Evolutionary conservation across 2,329 filamentous ascomycete species (phyloP).

Genomic region (Fusarium sp.): DNA sequence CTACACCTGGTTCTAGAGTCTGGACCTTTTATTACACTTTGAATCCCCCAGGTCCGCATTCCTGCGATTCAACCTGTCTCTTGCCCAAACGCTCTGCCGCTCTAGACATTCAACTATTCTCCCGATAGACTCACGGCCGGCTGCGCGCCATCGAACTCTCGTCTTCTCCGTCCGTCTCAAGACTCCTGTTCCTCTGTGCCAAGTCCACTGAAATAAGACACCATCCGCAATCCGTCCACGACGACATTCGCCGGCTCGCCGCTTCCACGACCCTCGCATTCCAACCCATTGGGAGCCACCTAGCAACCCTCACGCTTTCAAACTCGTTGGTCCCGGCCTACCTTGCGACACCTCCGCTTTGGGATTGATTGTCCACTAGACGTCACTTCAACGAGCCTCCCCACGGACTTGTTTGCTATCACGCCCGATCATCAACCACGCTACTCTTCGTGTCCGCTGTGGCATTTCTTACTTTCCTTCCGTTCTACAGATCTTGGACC

Average conservation of each 20-base stretch:
- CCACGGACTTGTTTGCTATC: slow-evolving; percentile 20
- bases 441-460: slow-evolving; percentile 25
- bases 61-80: slow-evolving; percentile 38
- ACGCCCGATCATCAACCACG: slow-evolving; percentile 29
- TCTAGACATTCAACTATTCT: slow-evolving; percentile 20
- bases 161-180: slow-evolving; percentile 27
- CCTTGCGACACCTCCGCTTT: slow-evolving; percentile 42
- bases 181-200: slow-evolving; percentile 25
- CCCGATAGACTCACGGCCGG: slow-evolving; percentile 43
- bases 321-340: slow-evolving; percentile 35
- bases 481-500: slow-evolving; percentile 25
- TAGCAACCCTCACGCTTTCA: slow-evolving; percentile 33
- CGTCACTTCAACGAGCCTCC: slow-evolving; percentile 37
- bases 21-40: slow-evolving; percentile 48
- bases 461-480: slow-evolving; percentile 27
- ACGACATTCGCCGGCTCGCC: slow-evolving; percentile 42
- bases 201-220: slow-evolving; percentile 38
- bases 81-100: slow-evolving; percentile 30
- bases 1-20: slow-evolving; percentile 38
- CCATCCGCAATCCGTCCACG: slow-evolving; percentile 42
- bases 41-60: slow-evolving; percentile 44
- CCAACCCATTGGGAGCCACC: slow-evolving; percentile 40
- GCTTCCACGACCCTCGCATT: slow-evolving; percentile 44
- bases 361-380: slow-evolving; percentile 37
- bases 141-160: slow-evolving; percentile 46